These are phyloP conservation scores for Rhododendron simsii DNA, from an alignment of 148 eudicot genomes.

Conservation along the genomic window DNA sequence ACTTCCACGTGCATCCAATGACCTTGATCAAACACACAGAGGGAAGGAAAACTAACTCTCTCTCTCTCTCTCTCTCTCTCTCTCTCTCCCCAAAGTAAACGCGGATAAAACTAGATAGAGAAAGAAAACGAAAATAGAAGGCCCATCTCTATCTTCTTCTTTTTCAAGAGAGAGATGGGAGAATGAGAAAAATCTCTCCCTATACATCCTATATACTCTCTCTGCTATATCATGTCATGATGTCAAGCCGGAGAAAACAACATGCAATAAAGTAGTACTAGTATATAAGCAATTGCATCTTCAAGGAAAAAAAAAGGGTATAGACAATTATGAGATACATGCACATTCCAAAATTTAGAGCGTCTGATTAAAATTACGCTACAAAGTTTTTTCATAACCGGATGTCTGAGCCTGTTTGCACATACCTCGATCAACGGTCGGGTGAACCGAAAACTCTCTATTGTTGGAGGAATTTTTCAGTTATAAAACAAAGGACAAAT, in stretches of 20 bases:
- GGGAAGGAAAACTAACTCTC: neutral
- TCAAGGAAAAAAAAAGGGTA: neutral
- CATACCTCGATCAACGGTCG: too few relatives aligned
- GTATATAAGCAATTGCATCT: neutral
- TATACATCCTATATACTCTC: neutral
- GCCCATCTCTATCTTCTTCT: constrained; percentile 15
- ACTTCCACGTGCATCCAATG: constrained; percentile 36
- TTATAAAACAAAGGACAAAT: too few relatives aligned
- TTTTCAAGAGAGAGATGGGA: constrained; percentile 4
- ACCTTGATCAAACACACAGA: constrained; percentile 17
- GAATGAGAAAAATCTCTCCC: neutral
- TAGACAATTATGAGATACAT: neutral
- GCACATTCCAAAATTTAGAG: neutral
- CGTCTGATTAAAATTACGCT: neutral
- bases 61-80: neutral
- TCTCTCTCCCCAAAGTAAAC: constrained; percentile 5
- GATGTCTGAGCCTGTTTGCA: accelerated
- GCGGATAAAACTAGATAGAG: neutral
- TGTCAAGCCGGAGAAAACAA: neutral
- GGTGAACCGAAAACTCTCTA: too few relatives aligned
- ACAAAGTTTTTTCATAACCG: too few relatives aligned
- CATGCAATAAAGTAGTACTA: neutral
- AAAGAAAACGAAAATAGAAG: neutral
- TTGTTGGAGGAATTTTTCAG: too few relatives aligned
- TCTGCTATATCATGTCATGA: neutral